These are phyloP conservation scores for Sicyos edulis DNA, from an alignment of 306 rosid species.

Conservation along the genomic window DNA sequence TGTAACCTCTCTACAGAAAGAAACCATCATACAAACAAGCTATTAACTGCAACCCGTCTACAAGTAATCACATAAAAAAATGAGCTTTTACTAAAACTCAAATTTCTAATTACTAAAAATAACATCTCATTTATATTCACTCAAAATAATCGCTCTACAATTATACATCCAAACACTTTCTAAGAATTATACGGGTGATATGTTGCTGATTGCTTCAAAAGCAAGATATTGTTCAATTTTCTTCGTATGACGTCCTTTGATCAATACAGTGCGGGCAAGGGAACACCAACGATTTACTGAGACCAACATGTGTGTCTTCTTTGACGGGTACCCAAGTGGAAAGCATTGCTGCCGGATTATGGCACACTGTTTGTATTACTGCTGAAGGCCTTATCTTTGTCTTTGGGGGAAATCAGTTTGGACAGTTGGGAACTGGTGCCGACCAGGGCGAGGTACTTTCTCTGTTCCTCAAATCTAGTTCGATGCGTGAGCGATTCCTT, in stretches of 20 bases:
- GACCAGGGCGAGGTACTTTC: conserved; percentile 66
- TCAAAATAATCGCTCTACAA: too few relatives aligned
- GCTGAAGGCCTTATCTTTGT: conserved; percentile 54
- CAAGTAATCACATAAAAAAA: too few relatives aligned
- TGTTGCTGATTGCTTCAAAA: neutral
- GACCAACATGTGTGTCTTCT: conserved; percentile 60
- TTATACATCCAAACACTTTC: too few relatives aligned
- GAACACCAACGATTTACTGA: conserved; percentile 60
- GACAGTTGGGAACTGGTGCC: conserved; percentile 74
- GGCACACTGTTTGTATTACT: conserved; percentile 77
- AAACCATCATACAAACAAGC: too few relatives aligned
- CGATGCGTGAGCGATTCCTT: neutral
- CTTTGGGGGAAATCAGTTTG: conserved; percentile 93
- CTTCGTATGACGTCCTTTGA: neutral
- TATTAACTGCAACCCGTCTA: too few relatives aligned
- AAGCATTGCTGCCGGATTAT: conserved; percentile 69
- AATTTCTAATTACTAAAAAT: too few relatives aligned
- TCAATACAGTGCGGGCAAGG: conserved; percentile 73
- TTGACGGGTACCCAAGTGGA: conserved; percentile 44
- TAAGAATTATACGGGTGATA: neutral
- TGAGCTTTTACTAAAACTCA: too few relatives aligned
- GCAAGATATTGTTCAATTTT: neutral
- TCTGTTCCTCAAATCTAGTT: neutral
- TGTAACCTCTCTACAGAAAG: too few relatives aligned
- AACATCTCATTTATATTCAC: too few relatives aligned